A percentile compares a stretch with the other conserved stretches of the same genome.
phyloP scores from a whole-genome alignment of 176 grass and related monocot species.

The Rhynchospora pubera region DNA sequence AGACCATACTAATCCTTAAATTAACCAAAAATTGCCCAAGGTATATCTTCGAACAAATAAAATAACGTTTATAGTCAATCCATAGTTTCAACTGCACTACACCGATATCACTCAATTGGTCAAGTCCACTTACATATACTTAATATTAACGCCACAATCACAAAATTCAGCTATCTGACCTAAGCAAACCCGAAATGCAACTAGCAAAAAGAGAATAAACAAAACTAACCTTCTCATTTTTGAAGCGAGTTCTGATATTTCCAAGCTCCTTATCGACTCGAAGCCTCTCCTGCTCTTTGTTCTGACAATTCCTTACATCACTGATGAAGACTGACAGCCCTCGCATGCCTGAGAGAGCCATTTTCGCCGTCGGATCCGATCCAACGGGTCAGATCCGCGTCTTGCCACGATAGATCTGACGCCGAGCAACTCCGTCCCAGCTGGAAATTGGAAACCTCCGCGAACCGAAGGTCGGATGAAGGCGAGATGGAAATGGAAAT shows the following conservation, averaged over 20 bases:
- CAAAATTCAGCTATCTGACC: not conserved
- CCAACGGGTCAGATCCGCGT: slow-evolving; percentile 52
- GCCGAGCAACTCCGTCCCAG: not conserved
- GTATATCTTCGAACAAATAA: too few species aligned
- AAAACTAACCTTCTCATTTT: slow-evolving; percentile 71
- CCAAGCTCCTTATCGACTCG: slow-evolving; percentile 99
- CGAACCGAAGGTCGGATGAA: not conserved
- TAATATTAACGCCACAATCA: not conserved
- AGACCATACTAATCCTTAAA: not conserved
- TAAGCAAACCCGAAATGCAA: slow-evolving; percentile 14
- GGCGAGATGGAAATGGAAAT: not conserved
- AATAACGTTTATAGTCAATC: too few species aligned
- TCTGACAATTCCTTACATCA: slow-evolving; percentile 97
- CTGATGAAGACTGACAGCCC: slow-evolving; percentile 99
- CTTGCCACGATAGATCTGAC: slow-evolving; percentile 49
- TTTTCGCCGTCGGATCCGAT: slow-evolving; percentile 24
- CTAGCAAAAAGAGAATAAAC: not conserved
- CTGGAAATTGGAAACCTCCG: too few species aligned
- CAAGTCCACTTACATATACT: not conserved
- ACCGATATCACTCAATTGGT: not conserved
- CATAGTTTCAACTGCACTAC: not conserved
- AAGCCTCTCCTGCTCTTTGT: slow-evolving; percentile 99
- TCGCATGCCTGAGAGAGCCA: slow-evolving; percentile 97
- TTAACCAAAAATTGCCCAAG: not conserved
- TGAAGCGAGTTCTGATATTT: slow-evolving; percentile 89